Percentiles rank a stretch among this genome's conserved stretches.
Evolutionary conservation across 305 asterid species (phyloP).

Genomic region (Fraxinus latifolia): DNA sequence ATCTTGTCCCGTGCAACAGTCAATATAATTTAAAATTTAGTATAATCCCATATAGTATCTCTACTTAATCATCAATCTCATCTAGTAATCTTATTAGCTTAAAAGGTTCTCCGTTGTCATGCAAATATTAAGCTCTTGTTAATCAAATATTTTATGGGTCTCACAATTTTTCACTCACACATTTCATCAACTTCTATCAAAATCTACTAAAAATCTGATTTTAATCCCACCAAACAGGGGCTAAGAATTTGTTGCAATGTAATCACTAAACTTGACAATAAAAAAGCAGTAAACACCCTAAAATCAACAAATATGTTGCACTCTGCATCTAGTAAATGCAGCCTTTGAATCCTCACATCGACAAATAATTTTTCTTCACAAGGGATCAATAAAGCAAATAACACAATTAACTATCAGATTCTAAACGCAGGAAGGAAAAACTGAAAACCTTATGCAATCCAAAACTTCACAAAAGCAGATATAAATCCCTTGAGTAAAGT

Average conservation of each 20-base stretch:
- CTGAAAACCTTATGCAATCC: conserved; percentile 45
- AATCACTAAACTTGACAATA: neutral
- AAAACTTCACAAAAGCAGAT: conserved; percentile 60
- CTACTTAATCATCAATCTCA: neutral
- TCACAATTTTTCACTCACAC: too few species aligned
- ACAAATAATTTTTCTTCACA: neutral
- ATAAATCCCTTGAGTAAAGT: conserved; percentile 54
- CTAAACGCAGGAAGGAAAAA: neutral
- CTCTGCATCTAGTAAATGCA: neutral
- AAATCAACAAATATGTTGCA: neutral
- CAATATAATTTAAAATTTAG: neutral
- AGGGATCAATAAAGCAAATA: neutral
- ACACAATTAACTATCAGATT: neutral
- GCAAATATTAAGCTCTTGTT: neutral
- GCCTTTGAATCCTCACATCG: neutral
- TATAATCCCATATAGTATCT: neutral
- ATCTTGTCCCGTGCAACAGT: neutral
- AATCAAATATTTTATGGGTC: too few species aligned
- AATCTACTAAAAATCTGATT: too few species aligned
- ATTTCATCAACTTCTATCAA: too few species aligned
- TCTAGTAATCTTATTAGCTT: neutral
- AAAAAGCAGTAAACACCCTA: neutral
- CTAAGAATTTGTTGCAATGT: neutral
- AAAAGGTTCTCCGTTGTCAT: neutral
- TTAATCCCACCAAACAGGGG: too few species aligned